These are phyloP conservation scores for Ophiostoma tasmaniense DNA, from an alignment of 2,329 filamentous ascomycete species.

Conservation along the genomic window DNA sequence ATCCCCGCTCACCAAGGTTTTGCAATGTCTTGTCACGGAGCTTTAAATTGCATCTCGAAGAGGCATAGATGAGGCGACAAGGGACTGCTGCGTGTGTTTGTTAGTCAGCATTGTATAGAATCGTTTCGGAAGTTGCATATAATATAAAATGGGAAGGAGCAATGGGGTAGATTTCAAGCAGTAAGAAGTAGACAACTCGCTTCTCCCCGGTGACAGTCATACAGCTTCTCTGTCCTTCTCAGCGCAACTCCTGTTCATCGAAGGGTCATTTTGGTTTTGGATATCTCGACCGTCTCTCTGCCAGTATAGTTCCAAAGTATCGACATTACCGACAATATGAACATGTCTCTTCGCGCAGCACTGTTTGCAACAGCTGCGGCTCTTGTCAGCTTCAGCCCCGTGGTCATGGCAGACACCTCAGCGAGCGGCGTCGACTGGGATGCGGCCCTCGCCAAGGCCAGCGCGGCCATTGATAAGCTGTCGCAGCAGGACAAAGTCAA, in stretches of 20 bases:
- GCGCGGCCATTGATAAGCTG: slow-evolving; percentile 58
- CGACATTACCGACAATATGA: background rate
- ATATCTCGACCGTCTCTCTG: background rate
- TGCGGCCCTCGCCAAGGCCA: slow-evolving; percentile 61
- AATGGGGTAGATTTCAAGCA: background rate
- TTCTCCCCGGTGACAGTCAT: background rate
- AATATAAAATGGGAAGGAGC: background rate
- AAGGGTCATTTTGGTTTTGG: background rate
- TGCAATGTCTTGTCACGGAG: background rate
- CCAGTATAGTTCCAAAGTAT: background rate
- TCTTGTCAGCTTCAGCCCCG: background rate
- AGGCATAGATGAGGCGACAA: background rate
- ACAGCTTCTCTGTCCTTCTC: background rate
- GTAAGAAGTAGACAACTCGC: background rate
- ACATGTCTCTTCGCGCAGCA: slow-evolving; percentile 15
- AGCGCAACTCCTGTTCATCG: background rate
- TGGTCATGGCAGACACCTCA: background rate
- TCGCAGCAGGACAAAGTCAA: slow-evolving; percentile 69
- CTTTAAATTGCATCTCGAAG: background rate
- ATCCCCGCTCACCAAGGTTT: background rate
- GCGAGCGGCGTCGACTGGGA: slow-evolving; percentile 43
- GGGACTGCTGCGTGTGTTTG: background rate
- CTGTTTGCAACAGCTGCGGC: slow-evolving; percentile 22
- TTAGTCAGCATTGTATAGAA: background rate
- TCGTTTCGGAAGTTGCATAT: background rate